phyloP scores from a whole-genome alignment of 768 basidiomycete genomes.

The Thelephora ganbajun region DNA sequence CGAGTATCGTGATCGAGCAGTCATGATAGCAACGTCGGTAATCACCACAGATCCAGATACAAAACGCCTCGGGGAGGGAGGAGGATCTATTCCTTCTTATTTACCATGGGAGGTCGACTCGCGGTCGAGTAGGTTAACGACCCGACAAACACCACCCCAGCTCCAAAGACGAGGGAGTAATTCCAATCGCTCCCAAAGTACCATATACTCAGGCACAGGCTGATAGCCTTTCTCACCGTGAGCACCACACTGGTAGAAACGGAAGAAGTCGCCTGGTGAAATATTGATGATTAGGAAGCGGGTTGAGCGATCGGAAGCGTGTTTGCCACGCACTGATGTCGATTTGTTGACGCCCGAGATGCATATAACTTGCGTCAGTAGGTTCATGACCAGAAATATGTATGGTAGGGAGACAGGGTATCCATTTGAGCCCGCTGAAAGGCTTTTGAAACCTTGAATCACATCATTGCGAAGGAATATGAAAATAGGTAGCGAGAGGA shows the following conservation, averaged over 20 bases:
- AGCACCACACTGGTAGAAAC: constrained; percentile 74
- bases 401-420: constrained; percentile 28
- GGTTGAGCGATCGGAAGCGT: not conserved
- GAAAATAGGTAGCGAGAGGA: constrained; percentile 67
- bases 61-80: too few species aligned
- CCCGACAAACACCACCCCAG: constrained; percentile 60
- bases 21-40: too few species aligned
- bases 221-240: constrained; percentile 69
- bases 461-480: constrained; percentile 44
- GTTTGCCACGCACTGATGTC: constrained; percentile 43
- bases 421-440: constrained; percentile 22
- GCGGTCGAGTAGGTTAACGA: constrained; percentile 37
- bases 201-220: constrained; percentile 72
- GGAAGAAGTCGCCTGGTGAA: constrained; percentile 49
- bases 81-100: not conserved
- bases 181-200: constrained; percentile 73
- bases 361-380: constrained; percentile 66
- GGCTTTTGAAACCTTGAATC: constrained; percentile 37
- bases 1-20: too few species aligned
- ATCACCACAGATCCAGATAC: too few species aligned
- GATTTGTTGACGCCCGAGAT: constrained; percentile 72
- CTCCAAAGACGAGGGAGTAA: constrained; percentile 45
- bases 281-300: not conserved
- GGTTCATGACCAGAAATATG: constrained; percentile 44
- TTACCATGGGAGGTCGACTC: constrained; percentile 1